A percentile compares a stretch with the other conserved stretches of the same genome.
phyloP scores from a whole-genome alignment of 148 eudicot species.

The Silene conica region DNA sequence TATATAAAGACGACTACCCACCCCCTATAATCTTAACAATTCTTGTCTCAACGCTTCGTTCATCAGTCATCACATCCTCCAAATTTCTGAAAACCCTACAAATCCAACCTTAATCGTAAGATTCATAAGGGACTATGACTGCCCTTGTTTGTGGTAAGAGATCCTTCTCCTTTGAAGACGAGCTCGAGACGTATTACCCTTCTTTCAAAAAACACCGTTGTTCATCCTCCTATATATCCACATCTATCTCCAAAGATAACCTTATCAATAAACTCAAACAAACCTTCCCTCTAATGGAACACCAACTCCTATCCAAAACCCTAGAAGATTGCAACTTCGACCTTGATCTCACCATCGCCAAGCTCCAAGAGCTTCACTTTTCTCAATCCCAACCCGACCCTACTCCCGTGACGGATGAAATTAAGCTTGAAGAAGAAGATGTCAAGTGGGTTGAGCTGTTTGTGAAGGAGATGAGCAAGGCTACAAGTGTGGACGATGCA shows the following conservation, averaged over 20 bases:
- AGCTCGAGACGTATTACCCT: background rate
- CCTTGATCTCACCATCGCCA: background rate
- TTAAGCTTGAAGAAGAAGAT: background rate
- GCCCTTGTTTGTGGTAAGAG: background rate
- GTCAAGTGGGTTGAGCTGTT: conserved; percentile 2
- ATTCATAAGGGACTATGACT: too few relatives aligned
- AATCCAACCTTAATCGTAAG: too few relatives aligned
- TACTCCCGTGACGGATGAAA: background rate
- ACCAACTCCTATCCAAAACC: background rate
- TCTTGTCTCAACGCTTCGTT: background rate
- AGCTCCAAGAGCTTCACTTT: background rate
- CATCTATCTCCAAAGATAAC: background rate
- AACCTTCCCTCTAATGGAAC: conserved; percentile 4
- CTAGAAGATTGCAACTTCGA: conserved; percentile 11
- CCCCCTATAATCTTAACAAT: background rate
- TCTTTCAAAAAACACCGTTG: background rate
- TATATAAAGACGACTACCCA: background rate
- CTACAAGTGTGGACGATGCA: conserved; percentile 3
- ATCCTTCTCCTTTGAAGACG: conserved; percentile 9
- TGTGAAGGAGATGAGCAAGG: background rate
- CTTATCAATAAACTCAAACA: background rate
- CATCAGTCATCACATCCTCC: background rate
- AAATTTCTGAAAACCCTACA: background rate
- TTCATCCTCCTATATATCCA: background rate
- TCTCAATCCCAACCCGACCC: background rate